Evolutionary conservation across 2,329 filamentous ascomycete species (phyloP).

Genomic region (Camillea tinctor): DNA sequence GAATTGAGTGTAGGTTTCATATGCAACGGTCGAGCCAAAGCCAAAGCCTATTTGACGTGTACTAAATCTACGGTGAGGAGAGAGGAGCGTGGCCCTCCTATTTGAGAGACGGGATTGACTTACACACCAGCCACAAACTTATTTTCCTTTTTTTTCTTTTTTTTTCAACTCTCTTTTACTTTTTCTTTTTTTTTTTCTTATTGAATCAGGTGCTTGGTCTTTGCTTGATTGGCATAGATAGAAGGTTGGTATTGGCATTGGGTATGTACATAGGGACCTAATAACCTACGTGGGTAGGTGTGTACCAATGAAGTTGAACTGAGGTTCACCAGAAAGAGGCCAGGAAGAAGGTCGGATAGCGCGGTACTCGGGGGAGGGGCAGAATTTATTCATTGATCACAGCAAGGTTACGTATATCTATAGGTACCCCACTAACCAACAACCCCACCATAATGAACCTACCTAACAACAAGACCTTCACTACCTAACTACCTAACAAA

Average conservation of each 20-base stretch:
- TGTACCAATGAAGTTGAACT: background rate
- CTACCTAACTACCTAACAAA: too few species aligned
- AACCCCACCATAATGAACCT: too few species aligned
- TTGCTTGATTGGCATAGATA: too few species aligned
- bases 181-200: too few species aligned
- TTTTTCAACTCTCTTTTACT: background rate
- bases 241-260: too few species aligned
- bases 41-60: background rate
- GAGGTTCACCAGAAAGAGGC: background rate
- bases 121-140: conserved; percentile 5
- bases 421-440: too few species aligned
- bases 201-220: background rate
- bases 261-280: too few species aligned
- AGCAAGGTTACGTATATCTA: too few species aligned
- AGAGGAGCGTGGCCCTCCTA: background rate
- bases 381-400: background rate
- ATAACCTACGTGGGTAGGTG: background rate
- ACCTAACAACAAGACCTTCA: too few species aligned
- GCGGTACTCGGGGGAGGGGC: background rate
- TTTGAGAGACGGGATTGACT: conserved; percentile 4
- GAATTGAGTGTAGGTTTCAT: background rate
- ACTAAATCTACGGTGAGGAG: background rate
- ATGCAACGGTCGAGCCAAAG: background rate
- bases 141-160: background rate
- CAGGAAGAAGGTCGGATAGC: background rate